Evolutionary conservation across 345 rosid genomes (phyloP).

Genomic region (Hevea brasiliensis): DNA sequence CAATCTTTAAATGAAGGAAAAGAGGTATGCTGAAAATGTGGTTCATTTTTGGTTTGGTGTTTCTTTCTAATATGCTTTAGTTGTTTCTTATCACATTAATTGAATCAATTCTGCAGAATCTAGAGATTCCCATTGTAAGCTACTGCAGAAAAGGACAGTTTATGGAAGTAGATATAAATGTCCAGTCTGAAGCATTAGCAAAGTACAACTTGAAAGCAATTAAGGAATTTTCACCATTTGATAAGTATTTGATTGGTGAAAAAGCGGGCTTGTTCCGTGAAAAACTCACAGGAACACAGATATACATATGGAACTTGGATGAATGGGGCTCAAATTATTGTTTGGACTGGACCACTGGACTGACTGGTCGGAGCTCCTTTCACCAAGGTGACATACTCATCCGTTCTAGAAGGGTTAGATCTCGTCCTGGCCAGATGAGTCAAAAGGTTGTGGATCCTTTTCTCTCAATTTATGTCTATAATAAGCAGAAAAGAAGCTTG

Average conservation of each 20-base stretch:
- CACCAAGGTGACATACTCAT: constrained; percentile 40
- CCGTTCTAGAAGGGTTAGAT: constrained; percentile 36
- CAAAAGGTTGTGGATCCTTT: constrained; percentile 22
- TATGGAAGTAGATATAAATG: constrained; percentile 29
- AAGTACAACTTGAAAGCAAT: constrained; percentile 35
- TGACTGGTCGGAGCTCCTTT: constrained; percentile 36
- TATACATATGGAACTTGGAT: constrained; percentile 40
- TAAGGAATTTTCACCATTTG: constrained; percentile 37
- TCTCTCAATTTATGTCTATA: background rate
- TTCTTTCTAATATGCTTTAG: background rate
- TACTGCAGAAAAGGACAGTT: constrained; percentile 35
- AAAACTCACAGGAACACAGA: constrained; percentile 34
- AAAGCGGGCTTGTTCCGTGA: constrained; percentile 32
- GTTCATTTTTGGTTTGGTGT: background rate
- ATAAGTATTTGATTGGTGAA: constrained; percentile 43
- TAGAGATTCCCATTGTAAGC: constrained; percentile 41
- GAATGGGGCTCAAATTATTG: constrained; percentile 37
- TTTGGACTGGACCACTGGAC: constrained; percentile 24
- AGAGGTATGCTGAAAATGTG: constrained; percentile 25
- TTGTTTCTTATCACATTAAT: constrained; percentile 3
- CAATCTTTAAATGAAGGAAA: constrained; percentile 40
- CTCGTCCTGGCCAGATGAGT: constrained; percentile 41
- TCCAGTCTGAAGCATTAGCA: constrained; percentile 33
- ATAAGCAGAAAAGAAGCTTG: background rate
- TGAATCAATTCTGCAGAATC: constrained; percentile 23